Conservation (phyloP, 2,329 filamentous ascomycete species). For the Blumeria graminis region DNA sequence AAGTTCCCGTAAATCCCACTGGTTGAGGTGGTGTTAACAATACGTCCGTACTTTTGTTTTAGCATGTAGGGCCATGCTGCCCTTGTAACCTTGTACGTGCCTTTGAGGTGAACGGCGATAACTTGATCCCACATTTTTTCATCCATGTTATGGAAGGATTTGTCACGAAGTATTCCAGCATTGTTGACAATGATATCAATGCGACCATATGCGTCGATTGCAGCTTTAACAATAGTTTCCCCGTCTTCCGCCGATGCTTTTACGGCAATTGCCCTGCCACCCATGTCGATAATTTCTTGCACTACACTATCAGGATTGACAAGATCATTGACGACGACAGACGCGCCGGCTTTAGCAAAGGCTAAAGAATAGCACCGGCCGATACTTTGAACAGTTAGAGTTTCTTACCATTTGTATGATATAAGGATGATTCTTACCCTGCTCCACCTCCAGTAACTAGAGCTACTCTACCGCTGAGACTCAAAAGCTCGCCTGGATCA, state of each 20-base stretch:
- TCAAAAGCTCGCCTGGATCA: constrained; percentile 45
- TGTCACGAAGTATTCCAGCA: constrained; percentile 89
- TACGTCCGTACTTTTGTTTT: constrained; percentile 94
- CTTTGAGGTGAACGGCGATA: constrained; percentile 73
- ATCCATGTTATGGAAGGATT: constrained; percentile 95
- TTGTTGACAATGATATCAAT: constrained; percentile 96
- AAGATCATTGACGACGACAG: constrained; percentile 89
- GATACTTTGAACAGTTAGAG: constrained; percentile 29
- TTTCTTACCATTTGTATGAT: background rate
- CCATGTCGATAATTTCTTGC: constrained; percentile 70
- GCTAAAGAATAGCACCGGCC: constrained; percentile 76
- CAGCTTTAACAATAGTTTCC: constrained; percentile 70
- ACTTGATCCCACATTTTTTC: constrained; percentile 84
- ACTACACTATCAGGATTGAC: constrained; percentile 77
- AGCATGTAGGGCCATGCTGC: constrained; percentile 94
- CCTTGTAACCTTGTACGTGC: constrained; percentile 92
- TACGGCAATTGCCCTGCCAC: constrained; percentile 75
- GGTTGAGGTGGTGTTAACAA: constrained; percentile 91
- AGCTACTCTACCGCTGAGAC: constrained; percentile 67
- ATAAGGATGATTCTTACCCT: constrained; percentile 24
- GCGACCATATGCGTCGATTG: constrained; percentile 80
- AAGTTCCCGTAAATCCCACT: constrained; percentile 99
- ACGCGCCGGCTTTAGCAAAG: constrained; percentile 63
- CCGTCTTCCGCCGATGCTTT: constrained; percentile 89
- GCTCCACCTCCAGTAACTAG: constrained; percentile 73